Base-by-base conservation (phyloP, 2,329 filamentous ascomycete genomes). In the Trichoderma hamatum region DNA sequence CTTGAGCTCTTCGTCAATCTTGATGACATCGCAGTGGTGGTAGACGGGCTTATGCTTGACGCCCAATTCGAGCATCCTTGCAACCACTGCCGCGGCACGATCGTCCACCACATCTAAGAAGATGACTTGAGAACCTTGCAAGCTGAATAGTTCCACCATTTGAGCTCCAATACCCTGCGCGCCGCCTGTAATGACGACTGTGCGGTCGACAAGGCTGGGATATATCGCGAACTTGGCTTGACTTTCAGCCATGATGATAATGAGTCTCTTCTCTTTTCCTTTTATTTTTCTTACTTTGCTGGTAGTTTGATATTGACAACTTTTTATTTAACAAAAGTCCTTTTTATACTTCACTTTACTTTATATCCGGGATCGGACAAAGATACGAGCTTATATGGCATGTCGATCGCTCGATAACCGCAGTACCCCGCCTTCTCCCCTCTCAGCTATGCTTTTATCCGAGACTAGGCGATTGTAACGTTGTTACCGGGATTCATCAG, bases 151-250 rank as follows among this genome's bases (percentile, higher is more conserved):
- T 72, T 83, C 79, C 24, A 84, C 83, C 10, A 80, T 78, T 1
- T 80, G 74, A 1, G 81, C 80, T 43, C 83, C 83, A 67, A 85
- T 84, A 14, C 83, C 83, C 66, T 81, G 79, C 36, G 83, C 83
- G 2, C 81, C 83, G 43, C 83, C 83, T 0, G 82, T 80, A 69
- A 85, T 78, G 43, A 84, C 74, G 3, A 85, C 80, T 2, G 74
- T 78, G 71, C 79, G 78, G 74, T 72, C 79, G 36, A 73, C 74
- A 43, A 84, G 74, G 72, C 81, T 82, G 10, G 81, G 82, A 67
- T 83, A 84, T 3, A 73, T 79, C 28, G 82, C 82, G 64, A 43
- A 72, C 52, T 73, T 64, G 43, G 70, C 60, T 64, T 60, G 30
- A 6, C 43, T 49, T 55, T 62, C 66, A 5, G 67, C 26, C 67